phyloP scores from a whole-genome alignment of 345 rosid species.

The Ceriops tagal region DNA sequence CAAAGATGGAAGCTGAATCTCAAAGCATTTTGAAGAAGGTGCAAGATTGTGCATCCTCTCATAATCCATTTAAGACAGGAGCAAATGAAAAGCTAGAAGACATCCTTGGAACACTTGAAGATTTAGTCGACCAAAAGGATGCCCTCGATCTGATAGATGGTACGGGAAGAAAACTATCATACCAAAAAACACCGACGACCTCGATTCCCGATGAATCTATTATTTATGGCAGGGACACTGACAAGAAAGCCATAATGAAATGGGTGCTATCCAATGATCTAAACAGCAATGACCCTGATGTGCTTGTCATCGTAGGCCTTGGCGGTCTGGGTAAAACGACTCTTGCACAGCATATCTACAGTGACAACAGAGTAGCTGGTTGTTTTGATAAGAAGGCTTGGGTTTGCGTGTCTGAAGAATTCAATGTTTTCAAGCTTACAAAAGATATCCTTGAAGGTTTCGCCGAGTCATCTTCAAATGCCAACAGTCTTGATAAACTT shows the following conservation, averaged over 20 bases:
- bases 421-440: not conserved
- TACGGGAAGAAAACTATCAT: not conserved
- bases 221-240: slow-evolving; percentile 1
- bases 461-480: not conserved
- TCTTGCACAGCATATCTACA: slow-evolving; percentile 12
- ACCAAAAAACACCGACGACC: not conserved
- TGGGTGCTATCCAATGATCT: not conserved
- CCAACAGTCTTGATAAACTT: not conserved
- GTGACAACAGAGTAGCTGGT: not conserved
- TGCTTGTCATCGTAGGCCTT: not conserved
- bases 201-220: not conserved
- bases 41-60: not conserved
- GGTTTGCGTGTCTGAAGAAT: slow-evolving; percentile 7
- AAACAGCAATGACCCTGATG: not conserved
- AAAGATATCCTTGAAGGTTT: not conserved
- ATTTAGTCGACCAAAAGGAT: slow-evolving; percentile 5
- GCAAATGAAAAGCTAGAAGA: not conserved
- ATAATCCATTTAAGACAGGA: not conserved
- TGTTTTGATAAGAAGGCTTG: not conserved
- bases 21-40: not conserved
- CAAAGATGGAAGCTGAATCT: not conserved
- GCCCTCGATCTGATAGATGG: slow-evolving; percentile 1
- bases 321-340: slow-evolving; percentile 14
- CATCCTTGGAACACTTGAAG: not conserved
- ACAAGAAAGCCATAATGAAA: slow-evolving; percentile 9